phyloP scores from a whole-genome alignment of 2,329 filamentous ascomycete species.

The Hortaea werneckii region DNA sequence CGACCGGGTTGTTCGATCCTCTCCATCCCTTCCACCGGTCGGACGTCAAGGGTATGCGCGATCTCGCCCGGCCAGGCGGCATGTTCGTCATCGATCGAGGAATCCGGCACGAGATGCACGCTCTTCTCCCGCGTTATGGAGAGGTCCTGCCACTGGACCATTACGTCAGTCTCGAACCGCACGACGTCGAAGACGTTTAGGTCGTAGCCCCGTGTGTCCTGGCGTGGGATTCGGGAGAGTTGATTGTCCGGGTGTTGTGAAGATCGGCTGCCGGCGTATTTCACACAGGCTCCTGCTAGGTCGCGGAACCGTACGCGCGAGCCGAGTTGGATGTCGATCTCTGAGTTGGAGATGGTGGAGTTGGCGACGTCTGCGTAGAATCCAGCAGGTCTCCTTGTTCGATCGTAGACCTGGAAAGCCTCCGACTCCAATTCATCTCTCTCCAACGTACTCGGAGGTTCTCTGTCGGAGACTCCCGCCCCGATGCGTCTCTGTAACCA shows the following conservation, averaged over 20 bases:
- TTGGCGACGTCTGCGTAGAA: not conserved
- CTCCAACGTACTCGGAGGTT: constrained; percentile 21
- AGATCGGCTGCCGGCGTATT: constrained; percentile 33
- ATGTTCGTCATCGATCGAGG: constrained; percentile 45
- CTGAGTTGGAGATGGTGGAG: constrained; percentile 23
- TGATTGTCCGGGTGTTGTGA: constrained; percentile 24
- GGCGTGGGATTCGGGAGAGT: constrained; percentile 35
- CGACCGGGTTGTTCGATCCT: constrained; percentile 29
- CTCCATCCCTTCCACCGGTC: constrained; percentile 7
- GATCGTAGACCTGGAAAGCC: constrained; percentile 35
- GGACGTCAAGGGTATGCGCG: constrained; percentile 16
- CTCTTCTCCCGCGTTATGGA: constrained; percentile 38
- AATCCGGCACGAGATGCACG: constrained; percentile 39
- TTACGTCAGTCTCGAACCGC: constrained; percentile 39
- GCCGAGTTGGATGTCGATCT: constrained; percentile 22
- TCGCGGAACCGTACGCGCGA: constrained; percentile 46
- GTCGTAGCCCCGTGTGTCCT: constrained; percentile 45
- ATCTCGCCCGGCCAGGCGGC: constrained; percentile 49
- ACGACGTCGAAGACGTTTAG: constrained; percentile 47
- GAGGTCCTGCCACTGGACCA: constrained; percentile 51
- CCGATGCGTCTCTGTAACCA: constrained; percentile 41
- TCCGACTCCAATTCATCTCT: constrained; percentile 32
- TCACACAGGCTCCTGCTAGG: constrained; percentile 38
- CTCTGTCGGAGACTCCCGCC: constrained; percentile 6
- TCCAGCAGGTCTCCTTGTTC: constrained; percentile 14